These are phyloP conservation scores for Fraxinus angustifolia DNA, from an alignment of 305 asterid species.

Conservation along the genomic window DNA sequence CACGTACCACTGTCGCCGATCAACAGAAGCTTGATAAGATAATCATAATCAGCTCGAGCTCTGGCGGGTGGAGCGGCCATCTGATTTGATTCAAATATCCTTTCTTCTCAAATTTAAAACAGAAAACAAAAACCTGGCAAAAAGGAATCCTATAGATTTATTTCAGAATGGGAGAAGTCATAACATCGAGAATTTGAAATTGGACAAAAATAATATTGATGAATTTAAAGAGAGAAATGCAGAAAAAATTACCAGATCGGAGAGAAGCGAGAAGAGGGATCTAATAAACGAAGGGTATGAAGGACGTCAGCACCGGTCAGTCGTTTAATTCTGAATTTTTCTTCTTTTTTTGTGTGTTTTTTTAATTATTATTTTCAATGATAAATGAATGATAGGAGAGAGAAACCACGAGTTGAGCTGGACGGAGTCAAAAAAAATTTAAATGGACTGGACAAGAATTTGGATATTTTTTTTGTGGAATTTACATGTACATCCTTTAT, in stretches of 20 bases:
- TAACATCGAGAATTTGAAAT: neutral
- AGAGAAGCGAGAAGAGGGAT: neutral
- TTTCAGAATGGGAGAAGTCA: neutral
- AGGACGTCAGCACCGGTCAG: neutral
- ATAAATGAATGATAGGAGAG: neutral
- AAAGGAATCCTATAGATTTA: neutral
- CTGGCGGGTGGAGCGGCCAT: constrained; percentile 3
- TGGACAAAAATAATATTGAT: neutral
- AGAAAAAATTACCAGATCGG: neutral
- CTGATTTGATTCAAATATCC: neutral
- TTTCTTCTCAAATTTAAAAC: neutral
- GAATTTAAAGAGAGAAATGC: neutral
- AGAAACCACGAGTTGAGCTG: neutral
- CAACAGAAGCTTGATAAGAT: neutral
- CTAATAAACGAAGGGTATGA: neutral
- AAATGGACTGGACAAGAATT: neutral
- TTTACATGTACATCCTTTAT: no score
- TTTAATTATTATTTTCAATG: neutral
- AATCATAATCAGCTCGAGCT: neutral
- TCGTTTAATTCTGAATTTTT: neutral
- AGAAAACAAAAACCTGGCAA: neutral
- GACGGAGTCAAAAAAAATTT: neutral
- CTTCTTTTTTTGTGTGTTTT: neutral
- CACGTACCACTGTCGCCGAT: neutral
- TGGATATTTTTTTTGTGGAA: neutral